These are phyloP conservation scores for Colletotrichum trifolii DNA, from an alignment of 2,329 filamentous ascomycete species.

Conservation along the genomic window DNA sequence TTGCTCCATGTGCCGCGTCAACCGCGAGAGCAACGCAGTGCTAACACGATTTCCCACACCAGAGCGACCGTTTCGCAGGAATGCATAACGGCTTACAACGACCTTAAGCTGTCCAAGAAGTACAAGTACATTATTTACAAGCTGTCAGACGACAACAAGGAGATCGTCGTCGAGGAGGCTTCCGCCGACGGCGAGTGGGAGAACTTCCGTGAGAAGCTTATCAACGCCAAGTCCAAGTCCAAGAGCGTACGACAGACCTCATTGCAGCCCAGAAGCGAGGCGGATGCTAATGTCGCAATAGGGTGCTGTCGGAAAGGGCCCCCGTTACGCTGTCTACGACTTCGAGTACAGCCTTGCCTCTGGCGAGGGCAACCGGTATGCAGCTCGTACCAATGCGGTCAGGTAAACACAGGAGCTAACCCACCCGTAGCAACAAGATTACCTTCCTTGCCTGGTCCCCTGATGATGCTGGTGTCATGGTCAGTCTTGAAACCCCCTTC, in stretches of 20 bases:
- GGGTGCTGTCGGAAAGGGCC: constrained; percentile 73
- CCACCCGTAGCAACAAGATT: constrained; percentile 73
- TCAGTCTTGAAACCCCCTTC: constrained; percentile 54
- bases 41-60: constrained; percentile 37
- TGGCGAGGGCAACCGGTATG: constrained; percentile 78
- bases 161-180: constrained; percentile 83
- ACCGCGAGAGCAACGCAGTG: constrained; percentile 25
- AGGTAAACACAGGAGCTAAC: constrained; percentile 38
- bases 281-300: constrained; percentile 43
- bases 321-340: constrained; percentile 87
- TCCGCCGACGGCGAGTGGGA: constrained; percentile 76
- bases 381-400: constrained; percentile 31
- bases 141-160: constrained; percentile 83
- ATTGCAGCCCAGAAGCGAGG: background rate
- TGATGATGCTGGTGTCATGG: constrained; percentile 83
- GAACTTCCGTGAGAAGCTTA: constrained; percentile 79
- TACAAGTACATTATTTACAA: constrained; percentile 91
- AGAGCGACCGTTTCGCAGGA: constrained; percentile 80
- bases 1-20: constrained; percentile 23
- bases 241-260: constrained; percentile 64
- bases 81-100: constrained; percentile 79
- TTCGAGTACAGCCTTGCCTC: constrained; percentile 79
- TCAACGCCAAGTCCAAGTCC: constrained; percentile 78
- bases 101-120: constrained; percentile 84
- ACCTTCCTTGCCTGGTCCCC: constrained; percentile 84